Percentiles rank a stretch among this genome's conserved stretches.
These are phyloP conservation scores for Pythium brachiatum DNA, from an alignment of 352 stramenopile species.

Conservation along the genomic window DNA sequence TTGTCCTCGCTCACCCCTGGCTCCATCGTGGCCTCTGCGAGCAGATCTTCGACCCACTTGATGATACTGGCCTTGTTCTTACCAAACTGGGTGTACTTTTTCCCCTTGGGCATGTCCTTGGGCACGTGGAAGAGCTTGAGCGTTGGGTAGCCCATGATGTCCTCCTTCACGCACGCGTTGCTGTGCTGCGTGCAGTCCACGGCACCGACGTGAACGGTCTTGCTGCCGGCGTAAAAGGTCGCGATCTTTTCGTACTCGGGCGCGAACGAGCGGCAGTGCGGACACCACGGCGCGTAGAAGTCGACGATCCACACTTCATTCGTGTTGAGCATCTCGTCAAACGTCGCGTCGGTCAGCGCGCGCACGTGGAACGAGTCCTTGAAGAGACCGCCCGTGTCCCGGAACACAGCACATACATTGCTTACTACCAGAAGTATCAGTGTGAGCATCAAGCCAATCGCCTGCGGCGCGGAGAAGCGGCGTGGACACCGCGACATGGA, in stretches of 20 bases:
- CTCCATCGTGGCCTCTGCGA: conserved; percentile 50
- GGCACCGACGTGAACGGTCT: conserved; percentile 59
- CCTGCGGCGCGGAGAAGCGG: background rate
- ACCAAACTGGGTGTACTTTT: conserved; percentile 33
- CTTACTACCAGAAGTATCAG: conserved; percentile 1
- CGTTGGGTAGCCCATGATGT: conserved; percentile 59
- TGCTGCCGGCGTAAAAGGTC: conserved; percentile 56
- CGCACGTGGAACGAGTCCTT: conserved; percentile 64
- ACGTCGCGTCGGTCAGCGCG: conserved; percentile 35
- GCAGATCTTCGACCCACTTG: conserved; percentile 56
- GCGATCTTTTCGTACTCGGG: conserved; percentile 70
- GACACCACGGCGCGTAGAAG: conserved; percentile 86
- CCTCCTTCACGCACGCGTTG: conserved; percentile 57
- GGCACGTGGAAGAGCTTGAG: conserved; percentile 78
- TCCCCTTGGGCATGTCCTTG: conserved; percentile 22
- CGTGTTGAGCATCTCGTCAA: conserved; percentile 41
- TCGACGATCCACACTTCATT: conserved; percentile 75
- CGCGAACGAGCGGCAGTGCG: conserved; percentile 77
- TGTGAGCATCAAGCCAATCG: background rate
- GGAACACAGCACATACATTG: conserved; percentile 23
- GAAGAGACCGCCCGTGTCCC: conserved; percentile 62
- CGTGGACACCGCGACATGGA: conserved; percentile 1
- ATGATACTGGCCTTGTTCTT: conserved; percentile 46
- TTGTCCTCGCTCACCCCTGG: conserved; percentile 50
- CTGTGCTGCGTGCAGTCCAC: conserved; percentile 72